Evolutionary conservation across 805 yeast species (phyloP).

Genomic region (Brettanomyces naardenensis): DNA sequence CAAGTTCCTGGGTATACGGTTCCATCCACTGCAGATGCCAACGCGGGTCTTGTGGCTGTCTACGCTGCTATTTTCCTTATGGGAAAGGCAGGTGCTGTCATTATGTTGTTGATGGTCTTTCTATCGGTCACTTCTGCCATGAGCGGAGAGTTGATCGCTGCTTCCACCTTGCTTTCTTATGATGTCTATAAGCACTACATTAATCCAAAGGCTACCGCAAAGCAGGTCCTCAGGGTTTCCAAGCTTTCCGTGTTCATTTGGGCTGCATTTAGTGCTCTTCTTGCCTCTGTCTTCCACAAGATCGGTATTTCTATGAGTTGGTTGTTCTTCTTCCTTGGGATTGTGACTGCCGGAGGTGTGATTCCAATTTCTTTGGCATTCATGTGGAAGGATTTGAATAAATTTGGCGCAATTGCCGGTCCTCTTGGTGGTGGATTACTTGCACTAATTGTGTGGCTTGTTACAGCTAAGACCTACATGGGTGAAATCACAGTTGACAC

Average conservation of each 20-base stretch:
- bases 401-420: constrained; percentile 33
- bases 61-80: constrained; percentile 27
- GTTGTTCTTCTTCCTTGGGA: constrained; percentile 32
- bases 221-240: constrained; percentile 26
- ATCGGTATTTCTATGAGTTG: constrained; percentile 35
- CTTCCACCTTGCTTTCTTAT: constrained; percentile 31
- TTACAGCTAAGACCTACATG: constrained; percentile 26
- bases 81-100: constrained; percentile 35
- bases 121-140: constrained; percentile 37
- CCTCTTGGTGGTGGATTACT: constrained; percentile 37
- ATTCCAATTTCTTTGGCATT: constrained; percentile 37
- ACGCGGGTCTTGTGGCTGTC: constrained; percentile 30
- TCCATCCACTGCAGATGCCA: constrained; percentile 35
- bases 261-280: constrained; percentile 33
- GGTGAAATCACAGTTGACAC: constrained; percentile 30
- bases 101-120: constrained; percentile 31
- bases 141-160: constrained; percentile 35
- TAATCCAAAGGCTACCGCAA: constrained; percentile 32
- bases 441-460: constrained; percentile 32
- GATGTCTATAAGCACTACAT: constrained; percentile 33
- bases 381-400: constrained; percentile 33
- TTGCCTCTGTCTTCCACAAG: constrained; percentile 33
- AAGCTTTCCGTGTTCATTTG: constrained; percentile 31
- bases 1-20: constrained; percentile 28
- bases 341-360: constrained; percentile 34